These are phyloP conservation scores for Russula sp. DNA, from an alignment of 768 basidiomycete species.

Conservation along the genomic window DNA sequence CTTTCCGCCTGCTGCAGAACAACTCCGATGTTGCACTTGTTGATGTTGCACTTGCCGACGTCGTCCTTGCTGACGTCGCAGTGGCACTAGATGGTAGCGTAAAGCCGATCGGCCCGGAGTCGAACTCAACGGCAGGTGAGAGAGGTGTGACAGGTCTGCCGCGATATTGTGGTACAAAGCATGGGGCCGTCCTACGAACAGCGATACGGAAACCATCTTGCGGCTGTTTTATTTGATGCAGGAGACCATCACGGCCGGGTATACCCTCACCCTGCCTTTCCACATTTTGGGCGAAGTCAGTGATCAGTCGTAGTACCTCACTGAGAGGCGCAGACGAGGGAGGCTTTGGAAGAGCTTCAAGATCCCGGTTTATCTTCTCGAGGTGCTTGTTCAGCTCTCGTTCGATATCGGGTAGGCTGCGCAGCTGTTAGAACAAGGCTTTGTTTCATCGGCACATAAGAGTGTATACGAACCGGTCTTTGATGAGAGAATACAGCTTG, in stretches of 20 bases:
- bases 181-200: slow-evolving; percentile 21
- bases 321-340: slow-evolving; percentile 55
- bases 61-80: too few relatives aligned
- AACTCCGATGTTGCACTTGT: too few relatives aligned
- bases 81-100: too few relatives aligned
- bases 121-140: too few relatives aligned
- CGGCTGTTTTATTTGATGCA: slow-evolving; percentile 14
- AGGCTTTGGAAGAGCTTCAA: slow-evolving; percentile 44
- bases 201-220: slow-evolving; percentile 8
- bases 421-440: background rate
- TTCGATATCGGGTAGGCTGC: slow-evolving; percentile 61
- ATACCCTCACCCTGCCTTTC: slow-evolving; percentile 1
- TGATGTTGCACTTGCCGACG: too few relatives aligned
- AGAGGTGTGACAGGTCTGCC: too few relatives aligned
- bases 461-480: slow-evolving; percentile 47
- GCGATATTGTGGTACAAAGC: slow-evolving; percentile 1
- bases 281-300: slow-evolving; percentile 42
- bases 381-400: slow-evolving; percentile 53
- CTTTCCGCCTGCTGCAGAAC: too few relatives aligned
- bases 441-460: too few relatives aligned
- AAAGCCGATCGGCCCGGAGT: too few relatives aligned
- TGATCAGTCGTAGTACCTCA: slow-evolving; percentile 51
- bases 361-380: slow-evolving; percentile 37
- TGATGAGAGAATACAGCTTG: slow-evolving; percentile 61
- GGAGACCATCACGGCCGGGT: background rate